These are phyloP conservation scores for Penicillium riverlandense DNA, from an alignment of 495 filamentous ascomycete species.

Conservation along the genomic window DNA sequence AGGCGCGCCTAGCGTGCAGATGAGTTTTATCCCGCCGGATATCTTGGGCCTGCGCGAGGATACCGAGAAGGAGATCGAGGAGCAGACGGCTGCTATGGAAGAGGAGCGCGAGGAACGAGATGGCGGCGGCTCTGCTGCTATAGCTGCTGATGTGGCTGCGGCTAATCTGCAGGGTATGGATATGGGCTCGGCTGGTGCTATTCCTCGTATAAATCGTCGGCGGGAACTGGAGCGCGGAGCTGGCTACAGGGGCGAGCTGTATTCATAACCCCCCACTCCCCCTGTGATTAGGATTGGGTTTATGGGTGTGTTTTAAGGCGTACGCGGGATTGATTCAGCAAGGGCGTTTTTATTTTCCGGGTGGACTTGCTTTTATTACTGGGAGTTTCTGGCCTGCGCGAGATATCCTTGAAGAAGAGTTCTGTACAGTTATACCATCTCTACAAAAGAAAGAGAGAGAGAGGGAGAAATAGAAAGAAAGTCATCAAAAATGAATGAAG, in stretches of 20 bases:
- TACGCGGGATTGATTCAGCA: neutral
- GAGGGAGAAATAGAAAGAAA: neutral
- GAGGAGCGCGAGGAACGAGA: slow-evolving; percentile 42
- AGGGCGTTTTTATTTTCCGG: too few relatives aligned
- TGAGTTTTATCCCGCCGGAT: slow-evolving; percentile 73
- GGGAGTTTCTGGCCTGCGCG: neutral
- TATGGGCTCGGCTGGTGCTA: slow-evolving; percentile 16
- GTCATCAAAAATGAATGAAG: too few relatives aligned
- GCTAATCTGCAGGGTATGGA: neutral
- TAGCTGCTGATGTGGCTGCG: slow-evolving; percentile 1
- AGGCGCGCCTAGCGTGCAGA: slow-evolving; percentile 80
- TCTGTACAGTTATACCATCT: slow-evolving; percentile 3
- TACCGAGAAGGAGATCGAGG: slow-evolving; percentile 68
- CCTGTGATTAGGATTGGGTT: slow-evolving; percentile 4
- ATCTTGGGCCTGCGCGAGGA: slow-evolving; percentile 67
- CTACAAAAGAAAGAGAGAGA: slow-evolving; percentile 7
- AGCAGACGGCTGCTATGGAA: slow-evolving; percentile 57
- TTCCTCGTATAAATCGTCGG: slow-evolving; percentile 22
- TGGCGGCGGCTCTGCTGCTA: slow-evolving; percentile 15
- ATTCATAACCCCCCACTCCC: slow-evolving; percentile 10
- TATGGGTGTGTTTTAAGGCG: slow-evolving; percentile 7
- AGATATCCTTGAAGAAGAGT: neutral
- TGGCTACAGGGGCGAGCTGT: slow-evolving; percentile 36
- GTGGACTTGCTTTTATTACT: too few relatives aligned
- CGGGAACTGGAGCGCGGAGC: slow-evolving; percentile 36